phyloP scores from a whole-genome alignment of 2,329 filamentous ascomycete species.

The Clonostachys sp. region DNA sequence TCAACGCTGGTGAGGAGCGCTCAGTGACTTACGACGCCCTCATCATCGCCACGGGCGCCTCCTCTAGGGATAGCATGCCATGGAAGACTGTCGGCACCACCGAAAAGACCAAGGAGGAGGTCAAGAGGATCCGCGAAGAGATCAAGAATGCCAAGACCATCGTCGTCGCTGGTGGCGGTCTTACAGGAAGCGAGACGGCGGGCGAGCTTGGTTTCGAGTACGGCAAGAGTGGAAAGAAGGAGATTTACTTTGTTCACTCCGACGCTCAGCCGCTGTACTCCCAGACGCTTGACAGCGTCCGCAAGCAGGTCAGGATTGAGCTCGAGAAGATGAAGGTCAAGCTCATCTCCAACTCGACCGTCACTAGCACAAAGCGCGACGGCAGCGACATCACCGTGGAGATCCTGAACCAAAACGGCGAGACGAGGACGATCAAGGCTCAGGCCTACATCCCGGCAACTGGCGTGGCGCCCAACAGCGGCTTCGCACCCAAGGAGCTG shows the following conservation, averaged over 20 bases:
- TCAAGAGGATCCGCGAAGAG: conserved; percentile 16
- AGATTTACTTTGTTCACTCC: conserved; percentile 36
- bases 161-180: conserved; percentile 45
- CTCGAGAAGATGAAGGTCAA: conserved; percentile 39
- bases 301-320: conserved; percentile 27
- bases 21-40: conserved; percentile 44
- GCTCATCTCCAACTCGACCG: conserved; percentile 30
- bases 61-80: conserved; percentile 34
- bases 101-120: conserved; percentile 28
- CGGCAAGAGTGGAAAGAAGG: conserved; percentile 33
- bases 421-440: conserved; percentile 27
- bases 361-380: conserved; percentile 15
- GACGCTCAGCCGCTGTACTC: conserved; percentile 30
- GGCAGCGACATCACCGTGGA: conserved; percentile 23
- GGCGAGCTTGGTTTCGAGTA: conserved; percentile 47
- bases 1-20: conserved; percentile 22
- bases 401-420: conserved; percentile 20
- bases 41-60: conserved; percentile 49
- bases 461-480: conserved; percentile 38
- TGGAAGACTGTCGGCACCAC: conserved; percentile 42
- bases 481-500: conserved; percentile 31
- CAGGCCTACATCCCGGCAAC: conserved; percentile 43
- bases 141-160: conserved; percentile 39
- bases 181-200: conserved; percentile 44
- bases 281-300: conserved; percentile 25